Evolutionary conservation across 352 stramenopile genomes (phyloP), one percentile per base, ranked within the genome.

Genomic region (Globisporangium okanoganense): DNA sequence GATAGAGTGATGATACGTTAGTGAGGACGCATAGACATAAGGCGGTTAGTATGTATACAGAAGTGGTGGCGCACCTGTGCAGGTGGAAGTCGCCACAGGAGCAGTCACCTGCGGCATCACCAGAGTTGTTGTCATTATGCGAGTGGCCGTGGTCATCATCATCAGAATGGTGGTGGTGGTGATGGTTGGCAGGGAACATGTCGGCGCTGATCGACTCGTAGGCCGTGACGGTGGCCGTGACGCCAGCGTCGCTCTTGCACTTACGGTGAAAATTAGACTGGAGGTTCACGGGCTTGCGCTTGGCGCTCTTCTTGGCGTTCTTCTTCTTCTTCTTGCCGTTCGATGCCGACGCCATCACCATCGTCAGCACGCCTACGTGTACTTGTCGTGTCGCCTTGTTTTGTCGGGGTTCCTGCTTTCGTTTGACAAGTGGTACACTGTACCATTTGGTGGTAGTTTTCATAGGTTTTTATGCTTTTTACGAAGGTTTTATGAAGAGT

Each of bases 221-320:
- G 18, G 57, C 27, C 33, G 29, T 53, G 24, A 27, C 50, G 40
- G 27, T 27, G 20, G 3, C 3, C 7, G 29, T 35, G 25, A 44
- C 18, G 43, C 24, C 25, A 14, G 25, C 50, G 59, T 33, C 48
- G 7, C 24, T 59, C 29, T 58, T 67, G 58, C 82, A 94, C 85
- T 94, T 94, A 94, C 85, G 78, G 61, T 79, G 82, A 48, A 91
- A 94, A 59, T 92, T 89, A 49, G 81, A 67, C 69, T 92, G 81
- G 56, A 94, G 67, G 60, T 94, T 94, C 63, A 94, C 85, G 62
- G 85, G 67, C 65, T 89, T 91, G 64, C 85, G 80, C 73, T 90
- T 94, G 66, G 41, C 57, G 52, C 67, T 73, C 67, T 88, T 88
- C 77, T 85, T 92, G 12, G 55, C 62, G 67, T 88, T 90, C 67